Evolutionary conservation across 495 filamentous ascomycete species (phyloP), one percentile per base, ranked within the genome.

Genomic region (Daldinia vernicosa): DNA sequence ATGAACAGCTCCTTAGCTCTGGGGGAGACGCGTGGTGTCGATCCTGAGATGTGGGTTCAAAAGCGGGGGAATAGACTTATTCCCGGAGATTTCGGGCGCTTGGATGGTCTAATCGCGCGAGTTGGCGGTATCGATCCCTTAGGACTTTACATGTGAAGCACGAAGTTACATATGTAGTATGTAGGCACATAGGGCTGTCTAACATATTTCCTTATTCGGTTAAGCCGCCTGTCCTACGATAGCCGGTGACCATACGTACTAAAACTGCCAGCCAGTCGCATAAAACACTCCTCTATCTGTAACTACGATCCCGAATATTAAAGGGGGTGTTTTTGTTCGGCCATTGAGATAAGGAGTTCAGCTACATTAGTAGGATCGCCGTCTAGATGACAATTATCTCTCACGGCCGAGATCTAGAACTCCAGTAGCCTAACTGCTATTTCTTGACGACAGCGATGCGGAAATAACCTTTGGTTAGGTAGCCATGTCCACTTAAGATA

Each of bases 101-200:
- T 66, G 53, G 50, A 69, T 65, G 65, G 65, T 69, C 22, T 52
- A 40, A 50, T 72, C 22, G 45, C 59, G 52, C 62, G 66, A 69
- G 70, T 55, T 47, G 14, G 52, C 30, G 33, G 66, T 69, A 56
- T 73, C 56, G 62, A 73, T 73, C 61, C 56, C 66, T 43, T 53
- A 67, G 53, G 63, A 43, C 39, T 28, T 53, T 62, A 45, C 61
- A 69, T 66, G 66, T 57, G 66, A 69, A 69, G 70, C 53, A 72
- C 69, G 50, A 54, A 67, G 63, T 71, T 63, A 45, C 59, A 60
- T 72, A 30, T n/a, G n/a, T n/a, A n/a, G n/a, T n/a, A n/a, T n/a
- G 58, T 67, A 73, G 67, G 58, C 35, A 47, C 70, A 56, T 73
- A 73, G 70, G 70, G 70, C 66, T 73, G 69, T 47, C 70, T 63